A percentile compares a stretch with the other conserved stretches of the same genome.
Conservation (phyloP, 495 filamentous ascomycete species). For the Corynascus novoguineensis region DNA sequence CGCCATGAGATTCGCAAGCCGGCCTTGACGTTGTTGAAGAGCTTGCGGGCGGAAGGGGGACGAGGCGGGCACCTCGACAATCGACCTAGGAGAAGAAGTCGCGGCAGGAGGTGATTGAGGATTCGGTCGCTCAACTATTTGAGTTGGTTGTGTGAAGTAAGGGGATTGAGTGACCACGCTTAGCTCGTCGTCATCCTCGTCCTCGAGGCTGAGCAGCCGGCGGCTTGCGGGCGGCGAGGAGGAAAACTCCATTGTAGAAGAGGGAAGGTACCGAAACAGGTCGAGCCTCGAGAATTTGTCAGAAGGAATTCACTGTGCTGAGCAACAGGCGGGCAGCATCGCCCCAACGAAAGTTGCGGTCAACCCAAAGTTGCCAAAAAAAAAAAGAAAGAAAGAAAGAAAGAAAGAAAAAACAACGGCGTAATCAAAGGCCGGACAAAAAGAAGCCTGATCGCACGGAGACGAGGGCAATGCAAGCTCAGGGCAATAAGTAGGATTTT, state of each 20-base stretch:
- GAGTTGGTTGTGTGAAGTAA: slow-evolving; percentile 61
- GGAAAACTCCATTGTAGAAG: slow-evolving; percentile 19
- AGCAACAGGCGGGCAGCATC: background rate
- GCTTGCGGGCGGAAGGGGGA: slow-evolving; percentile 53
- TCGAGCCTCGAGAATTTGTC: background rate
- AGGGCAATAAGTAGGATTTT: background rate
- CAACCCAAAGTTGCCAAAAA: too few species aligned
- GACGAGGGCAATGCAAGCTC: background rate
- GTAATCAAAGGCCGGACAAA: background rate
- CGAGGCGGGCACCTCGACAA: slow-evolving; percentile 80
- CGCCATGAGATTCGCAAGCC: slow-evolving; percentile 59
- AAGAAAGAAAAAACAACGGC: background rate
- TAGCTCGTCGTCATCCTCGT: slow-evolving; percentile 23
- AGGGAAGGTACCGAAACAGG: background rate
- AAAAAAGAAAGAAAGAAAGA: too few species aligned
- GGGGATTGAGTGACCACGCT: slow-evolving; percentile 28
- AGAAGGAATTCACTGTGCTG: background rate
- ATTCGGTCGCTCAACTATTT: slow-evolving; percentile 44
- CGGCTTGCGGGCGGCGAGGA: slow-evolving; percentile 13
- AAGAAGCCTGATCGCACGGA: background rate
- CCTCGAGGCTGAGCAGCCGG: slow-evolving; percentile 14
- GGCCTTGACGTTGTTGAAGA: slow-evolving; percentile 22
- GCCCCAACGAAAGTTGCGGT: background rate
- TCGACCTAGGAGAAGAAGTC: slow-evolving; percentile 42
- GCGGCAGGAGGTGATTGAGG: slow-evolving; percentile 16